Percentiles rank a stretch among this genome's conserved stretches.
Evolutionary conservation across 441 rosid genomes (phyloP).

Genomic region (Metrosideros polymorpha): DNA sequence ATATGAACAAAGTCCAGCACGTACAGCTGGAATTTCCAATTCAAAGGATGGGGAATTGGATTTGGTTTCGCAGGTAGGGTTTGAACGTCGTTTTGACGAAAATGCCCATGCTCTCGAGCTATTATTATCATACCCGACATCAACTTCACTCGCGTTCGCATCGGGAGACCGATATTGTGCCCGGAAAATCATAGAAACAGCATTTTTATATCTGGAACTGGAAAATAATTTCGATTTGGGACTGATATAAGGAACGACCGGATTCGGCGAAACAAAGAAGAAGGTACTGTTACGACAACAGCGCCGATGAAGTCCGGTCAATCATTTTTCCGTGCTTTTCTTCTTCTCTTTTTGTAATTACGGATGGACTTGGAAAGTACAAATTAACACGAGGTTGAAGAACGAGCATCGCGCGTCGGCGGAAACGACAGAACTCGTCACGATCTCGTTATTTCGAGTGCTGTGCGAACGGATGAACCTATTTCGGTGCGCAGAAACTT

Average conservation of each 20-base stretch:
- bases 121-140: no score
- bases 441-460: background rate
- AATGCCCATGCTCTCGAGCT: no score
- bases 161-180: accelerated
- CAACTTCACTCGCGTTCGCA: no score
- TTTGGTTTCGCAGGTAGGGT: background rate
- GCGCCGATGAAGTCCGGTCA: background rate
- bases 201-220: background rate
- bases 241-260: no score
- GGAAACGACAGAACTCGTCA: no score
- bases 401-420: accelerated
- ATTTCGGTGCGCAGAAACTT: background rate
- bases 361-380: background rate
- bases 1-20: background rate
- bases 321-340: no score
- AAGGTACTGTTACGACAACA: no score
- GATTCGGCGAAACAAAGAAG: background rate
- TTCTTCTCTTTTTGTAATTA: no score
- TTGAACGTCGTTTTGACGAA: background rate
- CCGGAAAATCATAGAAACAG: accelerated
- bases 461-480: accelerated
- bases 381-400: background rate
- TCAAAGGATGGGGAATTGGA: background rate
- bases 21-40: background rate
- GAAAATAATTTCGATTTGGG: background rate